Conservation (phyloP, 1,284 basidiomycete genomes). For the Naganishia sp. region DNA sequence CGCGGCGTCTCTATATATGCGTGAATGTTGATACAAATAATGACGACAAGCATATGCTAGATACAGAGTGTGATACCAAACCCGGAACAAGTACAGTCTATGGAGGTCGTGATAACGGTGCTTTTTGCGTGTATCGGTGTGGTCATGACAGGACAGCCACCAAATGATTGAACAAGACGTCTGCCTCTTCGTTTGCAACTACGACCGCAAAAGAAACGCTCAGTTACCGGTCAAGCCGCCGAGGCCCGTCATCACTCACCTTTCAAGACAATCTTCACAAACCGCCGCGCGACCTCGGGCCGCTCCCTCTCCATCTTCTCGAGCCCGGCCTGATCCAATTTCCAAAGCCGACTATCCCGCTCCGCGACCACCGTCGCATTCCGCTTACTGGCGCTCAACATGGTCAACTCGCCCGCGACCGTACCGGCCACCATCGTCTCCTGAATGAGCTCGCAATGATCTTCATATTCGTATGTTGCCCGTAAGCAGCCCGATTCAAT, state of each 20-base stretch:
- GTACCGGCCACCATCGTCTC: slow-evolving; percentile 92
- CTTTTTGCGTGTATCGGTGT: no score
- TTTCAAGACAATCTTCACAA: slow-evolving; percentile 74
- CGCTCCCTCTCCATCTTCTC: slow-evolving; percentile 65
- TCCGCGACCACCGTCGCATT: slow-evolving; percentile 87
- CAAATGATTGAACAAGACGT: slow-evolving; percentile 50
- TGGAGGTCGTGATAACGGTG: background rate
- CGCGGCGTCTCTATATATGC: no score
- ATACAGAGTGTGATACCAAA: background rate
- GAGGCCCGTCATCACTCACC: slow-evolving; percentile 57
- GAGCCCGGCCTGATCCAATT: slow-evolving; percentile 64
- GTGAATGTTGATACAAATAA: no score
- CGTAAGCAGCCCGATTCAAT: slow-evolving; percentile 80
- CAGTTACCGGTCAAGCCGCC: background rate
- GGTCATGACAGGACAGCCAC: slow-evolving; percentile 49
- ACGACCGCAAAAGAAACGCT: background rate
- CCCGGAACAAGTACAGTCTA: slow-evolving; percentile 8
- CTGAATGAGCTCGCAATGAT: slow-evolving; percentile 66
- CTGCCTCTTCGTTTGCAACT: slow-evolving; percentile 54
- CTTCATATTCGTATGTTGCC: slow-evolving; percentile 74
- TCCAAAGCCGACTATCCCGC: slow-evolving; percentile 75
- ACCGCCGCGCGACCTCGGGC: slow-evolving; percentile 65
- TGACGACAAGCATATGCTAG: background rate
- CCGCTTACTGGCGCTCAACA: slow-evolving; percentile 69
- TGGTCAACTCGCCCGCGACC: slow-evolving; percentile 82